Percentiles rank a stretch among this genome's conserved stretches.
Conservation (phyloP, 208 protist genomes). For the Willaertia magna region DNA sequence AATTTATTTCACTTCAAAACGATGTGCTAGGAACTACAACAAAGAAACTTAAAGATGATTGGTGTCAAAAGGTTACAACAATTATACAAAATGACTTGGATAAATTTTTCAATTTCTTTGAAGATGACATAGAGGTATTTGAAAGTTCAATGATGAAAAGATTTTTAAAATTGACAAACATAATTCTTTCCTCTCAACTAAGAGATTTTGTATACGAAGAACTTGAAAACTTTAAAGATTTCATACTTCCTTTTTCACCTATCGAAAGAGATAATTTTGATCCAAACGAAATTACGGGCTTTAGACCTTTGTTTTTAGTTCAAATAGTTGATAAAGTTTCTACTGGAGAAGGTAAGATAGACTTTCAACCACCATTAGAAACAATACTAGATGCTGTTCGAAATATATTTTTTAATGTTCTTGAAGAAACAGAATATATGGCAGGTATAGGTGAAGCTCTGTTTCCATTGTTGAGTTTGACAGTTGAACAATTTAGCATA, state of each 20-base stretch:
- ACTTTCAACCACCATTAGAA: neutral
- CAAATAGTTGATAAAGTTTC: neutral
- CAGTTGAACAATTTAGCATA: conserved; percentile 19
- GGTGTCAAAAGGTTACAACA: conserved; percentile 66
- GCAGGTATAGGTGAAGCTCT: conserved; percentile 69
- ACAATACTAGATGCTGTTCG: conserved; percentile 23
- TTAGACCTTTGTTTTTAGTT: neutral
- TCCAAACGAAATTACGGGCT: neutral
- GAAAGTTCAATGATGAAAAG: conserved; percentile 54
- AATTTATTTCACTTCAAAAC: neutral
- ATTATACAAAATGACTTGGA: conserved; percentile 82
- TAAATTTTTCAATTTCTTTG: conserved; percentile 77
- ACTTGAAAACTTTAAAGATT: conserved; percentile 53
- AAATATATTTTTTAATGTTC: conserved; percentile 45
- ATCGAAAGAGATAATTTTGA: neutral
- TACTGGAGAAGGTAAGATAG: no score
- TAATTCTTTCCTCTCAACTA: conserved; percentile 71
- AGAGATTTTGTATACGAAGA: conserved; percentile 53
- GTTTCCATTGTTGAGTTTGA: conserved; percentile 64
- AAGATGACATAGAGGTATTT: conserved; percentile 68
- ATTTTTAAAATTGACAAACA: conserved; percentile 65
- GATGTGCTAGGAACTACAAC: neutral
- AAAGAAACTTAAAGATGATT: conserved; percentile 57
- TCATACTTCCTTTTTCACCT: conserved; percentile 6
- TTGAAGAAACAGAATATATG: conserved; percentile 42